Percentiles rank a stretch among this genome's conserved stretches.
Evolutionary conservation across 2,329 filamentous ascomycete genomes (phyloP).

Genomic region (Mollisia scopiformis): DNA sequence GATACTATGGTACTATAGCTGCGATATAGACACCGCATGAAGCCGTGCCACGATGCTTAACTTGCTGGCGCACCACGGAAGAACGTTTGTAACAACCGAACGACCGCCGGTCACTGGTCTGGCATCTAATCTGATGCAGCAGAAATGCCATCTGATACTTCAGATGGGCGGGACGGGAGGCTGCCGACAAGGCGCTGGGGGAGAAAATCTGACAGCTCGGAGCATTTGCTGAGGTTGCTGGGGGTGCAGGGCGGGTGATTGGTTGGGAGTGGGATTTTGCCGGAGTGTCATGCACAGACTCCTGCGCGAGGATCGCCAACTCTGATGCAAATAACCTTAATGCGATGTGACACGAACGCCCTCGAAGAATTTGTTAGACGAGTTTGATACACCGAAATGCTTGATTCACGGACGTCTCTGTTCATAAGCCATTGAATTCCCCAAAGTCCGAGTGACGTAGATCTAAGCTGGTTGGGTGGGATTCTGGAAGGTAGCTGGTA

Average conservation of each 20-base stretch:
- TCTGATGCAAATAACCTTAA: conserved; percentile 9
- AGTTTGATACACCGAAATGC: neutral
- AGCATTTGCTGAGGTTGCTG: neutral
- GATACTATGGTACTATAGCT: neutral
- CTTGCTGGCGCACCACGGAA: neutral
- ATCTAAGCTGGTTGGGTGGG: neutral
- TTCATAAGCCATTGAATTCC: neutral
- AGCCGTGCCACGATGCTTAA: neutral
- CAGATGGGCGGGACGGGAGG: neutral
- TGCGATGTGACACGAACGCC: neutral
- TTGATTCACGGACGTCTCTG: neutral
- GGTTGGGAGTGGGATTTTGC: neutral
- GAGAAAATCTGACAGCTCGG: neutral
- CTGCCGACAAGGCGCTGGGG: neutral
- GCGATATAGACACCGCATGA: too few species aligned
- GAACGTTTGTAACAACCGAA: neutral
- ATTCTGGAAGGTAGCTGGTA: neutral
- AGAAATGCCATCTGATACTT: conserved; percentile 11
- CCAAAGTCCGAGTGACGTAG: neutral
- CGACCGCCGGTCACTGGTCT: neutral
- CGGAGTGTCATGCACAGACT: neutral
- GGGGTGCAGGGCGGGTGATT: neutral
- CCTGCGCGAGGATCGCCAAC: neutral
- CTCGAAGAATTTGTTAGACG: neutral
- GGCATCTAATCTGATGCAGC: conserved; percentile 2